phyloP scores from a whole-genome alignment of 371 early-diverging fungal genomes.

The Thermomucor indicae-seudaticae region DNA sequence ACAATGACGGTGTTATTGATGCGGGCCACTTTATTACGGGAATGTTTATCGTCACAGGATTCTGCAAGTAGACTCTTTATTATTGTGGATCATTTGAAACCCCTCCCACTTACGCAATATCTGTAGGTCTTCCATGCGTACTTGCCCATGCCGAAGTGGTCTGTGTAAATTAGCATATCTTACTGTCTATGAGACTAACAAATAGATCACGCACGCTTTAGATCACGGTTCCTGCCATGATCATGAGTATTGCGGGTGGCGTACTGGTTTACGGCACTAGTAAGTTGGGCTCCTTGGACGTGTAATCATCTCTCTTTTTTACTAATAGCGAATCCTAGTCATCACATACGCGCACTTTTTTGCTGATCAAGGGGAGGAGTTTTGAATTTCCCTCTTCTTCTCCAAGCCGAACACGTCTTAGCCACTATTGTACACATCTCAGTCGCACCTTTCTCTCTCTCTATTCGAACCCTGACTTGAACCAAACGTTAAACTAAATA shows the following conservation, averaged over 20 bases:
- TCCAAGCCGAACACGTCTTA: no score
- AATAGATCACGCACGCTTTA: constrained; percentile 18
- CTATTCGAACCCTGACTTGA: no score
- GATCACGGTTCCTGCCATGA: constrained; percentile 78
- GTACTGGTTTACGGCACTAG: constrained; percentile 85
- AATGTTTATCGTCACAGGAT: constrained; percentile 88
- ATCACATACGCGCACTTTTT: constrained; percentile 50
- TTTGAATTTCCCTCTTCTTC: constrained; percentile 21
- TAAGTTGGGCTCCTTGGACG: constrained; percentile 16
- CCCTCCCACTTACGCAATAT: background rate
- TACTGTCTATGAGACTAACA: background rate
- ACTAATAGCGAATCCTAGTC: constrained; percentile 17
- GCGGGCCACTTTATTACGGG: constrained; percentile 92
- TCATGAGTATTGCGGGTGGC: constrained; percentile 85
- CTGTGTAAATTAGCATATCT: constrained; percentile 9
- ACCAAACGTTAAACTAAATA: no score
- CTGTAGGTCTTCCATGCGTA: constrained; percentile 62
- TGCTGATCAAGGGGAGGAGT: constrained; percentile 36
- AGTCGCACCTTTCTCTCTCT: no score
- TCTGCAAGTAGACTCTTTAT: constrained; percentile 51
- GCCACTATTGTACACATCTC: no score
- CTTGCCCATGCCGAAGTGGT: constrained; percentile 72
- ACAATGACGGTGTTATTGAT: constrained; percentile 74
- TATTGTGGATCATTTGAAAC: background rate
- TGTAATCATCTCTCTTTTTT: background rate